Percentiles rank a stretch among this genome's conserved stretches.
Evolutionary conservation across 208 protist genomes (phyloP).

Genomic region (Leishmania lainsoni): DNA sequence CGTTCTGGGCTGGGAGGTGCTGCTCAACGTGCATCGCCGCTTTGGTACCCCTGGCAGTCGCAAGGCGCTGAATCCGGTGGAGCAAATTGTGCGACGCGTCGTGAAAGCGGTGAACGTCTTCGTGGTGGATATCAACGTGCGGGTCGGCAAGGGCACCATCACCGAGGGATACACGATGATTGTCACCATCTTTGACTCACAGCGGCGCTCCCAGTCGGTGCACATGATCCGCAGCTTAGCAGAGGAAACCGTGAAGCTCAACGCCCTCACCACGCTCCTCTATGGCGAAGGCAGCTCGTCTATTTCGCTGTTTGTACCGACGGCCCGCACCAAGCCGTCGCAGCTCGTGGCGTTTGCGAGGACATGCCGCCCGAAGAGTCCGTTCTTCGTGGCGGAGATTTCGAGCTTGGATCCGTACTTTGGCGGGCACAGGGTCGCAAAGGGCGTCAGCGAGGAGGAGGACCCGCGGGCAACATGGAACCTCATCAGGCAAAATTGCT

Average conservation of each 20-base stretch:
- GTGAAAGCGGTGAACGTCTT: slow-evolving; percentile 92
- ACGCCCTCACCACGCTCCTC: slow-evolving; percentile 81
- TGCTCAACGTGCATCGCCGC: slow-evolving; percentile 84
- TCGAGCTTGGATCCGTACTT: slow-evolving; percentile 79
- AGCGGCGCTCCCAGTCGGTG: slow-evolving; percentile 75
- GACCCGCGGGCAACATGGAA: slow-evolving; percentile 81
- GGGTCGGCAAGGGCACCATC: slow-evolving; percentile 88
- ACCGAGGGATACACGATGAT: slow-evolving; percentile 91
- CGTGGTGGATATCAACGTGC: slow-evolving; percentile 88
- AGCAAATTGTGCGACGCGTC: slow-evolving; percentile 87
- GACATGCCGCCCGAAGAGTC: slow-evolving; percentile 89
- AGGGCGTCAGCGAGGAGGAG: slow-evolving; percentile 52
- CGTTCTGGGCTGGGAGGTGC: slow-evolving; percentile 73
- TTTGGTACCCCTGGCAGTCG: slow-evolving; percentile 87
- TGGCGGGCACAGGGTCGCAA: slow-evolving; percentile 59
- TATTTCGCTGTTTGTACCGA: slow-evolving; percentile 91
- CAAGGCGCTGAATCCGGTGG: slow-evolving; percentile 84
- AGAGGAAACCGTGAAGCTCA: slow-evolving; percentile 82
- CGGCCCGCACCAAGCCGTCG: slow-evolving; percentile 57
- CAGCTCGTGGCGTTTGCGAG: slow-evolving; percentile 89
- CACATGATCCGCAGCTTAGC: slow-evolving; percentile 90
- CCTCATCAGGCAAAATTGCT: slow-evolving; percentile 78
- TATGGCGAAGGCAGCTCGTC: slow-evolving; percentile 90
- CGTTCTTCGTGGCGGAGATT: slow-evolving; percentile 88
- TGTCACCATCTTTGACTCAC: slow-evolving; percentile 90